Percentiles rank a stretch among this genome's conserved stretches.
phyloP scores from a whole-genome alignment of 352 stramenopile species.

The Phytophthora foliorum region DNA sequence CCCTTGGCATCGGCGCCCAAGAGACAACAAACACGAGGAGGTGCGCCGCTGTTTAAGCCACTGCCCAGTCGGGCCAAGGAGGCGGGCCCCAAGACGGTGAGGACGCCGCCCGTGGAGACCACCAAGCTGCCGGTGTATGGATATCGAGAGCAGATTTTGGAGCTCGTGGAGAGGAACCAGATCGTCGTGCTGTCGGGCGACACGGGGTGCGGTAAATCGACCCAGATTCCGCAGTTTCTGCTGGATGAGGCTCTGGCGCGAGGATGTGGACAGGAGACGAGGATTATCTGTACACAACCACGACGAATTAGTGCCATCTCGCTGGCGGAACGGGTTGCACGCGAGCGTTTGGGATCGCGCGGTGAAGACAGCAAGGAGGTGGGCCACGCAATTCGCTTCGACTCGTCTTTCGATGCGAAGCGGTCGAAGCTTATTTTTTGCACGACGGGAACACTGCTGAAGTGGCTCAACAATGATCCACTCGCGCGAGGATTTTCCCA shows the following conservation, averaged over 20 bases:
- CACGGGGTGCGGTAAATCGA: constrained; percentile 96
- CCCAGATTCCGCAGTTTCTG: constrained; percentile 95
- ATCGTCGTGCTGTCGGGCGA: constrained; percentile 94
- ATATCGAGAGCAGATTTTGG: constrained; percentile 76
- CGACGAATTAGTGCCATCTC: constrained; percentile 93
- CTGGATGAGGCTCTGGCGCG: constrained; percentile 85
- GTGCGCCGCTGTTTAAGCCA: constrained; percentile 51
- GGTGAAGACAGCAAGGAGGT: constrained; percentile 70
- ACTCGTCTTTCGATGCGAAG: constrained; percentile 77
- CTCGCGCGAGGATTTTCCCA: constrained; percentile 89
- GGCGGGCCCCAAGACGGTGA: constrained; percentile 21
- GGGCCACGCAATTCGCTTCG: constrained; percentile 94
- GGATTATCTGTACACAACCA: constrained; percentile 95
- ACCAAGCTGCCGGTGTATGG: constrained; percentile 65
- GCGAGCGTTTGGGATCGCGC: constrained; percentile 64
- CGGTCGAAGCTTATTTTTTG: constrained; percentile 97
- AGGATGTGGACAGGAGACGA: constrained; percentile 63
- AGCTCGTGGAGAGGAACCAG: constrained; percentile 77
- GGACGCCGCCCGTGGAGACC: constrained; percentile 21
- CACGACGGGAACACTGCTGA: constrained; percentile 95
- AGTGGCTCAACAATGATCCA: constrained; percentile 85
- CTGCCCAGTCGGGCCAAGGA: constrained; percentile 26
- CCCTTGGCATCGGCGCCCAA: constrained; percentile 23
- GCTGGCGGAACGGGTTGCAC: constrained; percentile 87
- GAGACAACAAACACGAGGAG: constrained; percentile 25